Conservation (phyloP, 768 basidiomycete species). For the Collybia sordida region DNA sequence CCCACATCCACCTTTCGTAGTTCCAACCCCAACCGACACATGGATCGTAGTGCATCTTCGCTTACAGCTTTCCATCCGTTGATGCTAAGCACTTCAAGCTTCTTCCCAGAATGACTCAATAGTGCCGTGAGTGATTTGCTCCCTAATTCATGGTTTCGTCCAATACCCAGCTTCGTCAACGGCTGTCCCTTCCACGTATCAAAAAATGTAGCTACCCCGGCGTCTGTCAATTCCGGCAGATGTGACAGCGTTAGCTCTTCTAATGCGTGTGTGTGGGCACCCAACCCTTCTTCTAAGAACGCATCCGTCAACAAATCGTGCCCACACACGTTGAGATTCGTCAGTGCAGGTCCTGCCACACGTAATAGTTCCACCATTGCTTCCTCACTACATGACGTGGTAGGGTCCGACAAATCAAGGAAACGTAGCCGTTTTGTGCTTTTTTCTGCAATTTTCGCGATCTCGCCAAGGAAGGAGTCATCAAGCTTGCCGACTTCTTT, state of each 20-base stretch:
- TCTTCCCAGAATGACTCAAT: constrained; percentile 63
- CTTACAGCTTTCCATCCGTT: constrained; percentile 74
- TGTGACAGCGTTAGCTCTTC: constrained; percentile 53
- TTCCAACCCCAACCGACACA: constrained; percentile 33
- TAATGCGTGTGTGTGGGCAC: constrained; percentile 45
- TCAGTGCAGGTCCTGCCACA: constrained; percentile 53
- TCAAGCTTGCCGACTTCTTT: constrained; percentile 73
- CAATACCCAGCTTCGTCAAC: constrained; percentile 54
- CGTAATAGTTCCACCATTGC: constrained; percentile 56
- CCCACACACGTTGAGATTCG: constrained; percentile 68
- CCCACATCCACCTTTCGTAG: constrained; percentile 73
- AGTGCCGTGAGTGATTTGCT: constrained; percentile 57
- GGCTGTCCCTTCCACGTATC: constrained; percentile 51
- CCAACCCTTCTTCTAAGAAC: constrained; percentile 62
- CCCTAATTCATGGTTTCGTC: constrained; percentile 58
- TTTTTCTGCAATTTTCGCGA: constrained; percentile 44
- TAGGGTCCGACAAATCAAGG: constrained; percentile 72
- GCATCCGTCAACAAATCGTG: constrained; percentile 61
- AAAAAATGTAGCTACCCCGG: constrained; percentile 72
- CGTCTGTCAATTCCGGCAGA: constrained; percentile 65
- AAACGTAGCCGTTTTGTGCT: constrained; percentile 35
- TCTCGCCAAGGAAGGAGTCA: constrained; percentile 58
- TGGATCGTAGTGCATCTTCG: constrained; percentile 36
- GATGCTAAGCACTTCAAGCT: constrained; percentile 62
- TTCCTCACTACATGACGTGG: constrained; percentile 51